Evolutionary conservation across 352 stramenopile species (phyloP), one percentile per base, ranked within the genome.

Genomic region (Pilasporangium apinafurcum): DNA sequence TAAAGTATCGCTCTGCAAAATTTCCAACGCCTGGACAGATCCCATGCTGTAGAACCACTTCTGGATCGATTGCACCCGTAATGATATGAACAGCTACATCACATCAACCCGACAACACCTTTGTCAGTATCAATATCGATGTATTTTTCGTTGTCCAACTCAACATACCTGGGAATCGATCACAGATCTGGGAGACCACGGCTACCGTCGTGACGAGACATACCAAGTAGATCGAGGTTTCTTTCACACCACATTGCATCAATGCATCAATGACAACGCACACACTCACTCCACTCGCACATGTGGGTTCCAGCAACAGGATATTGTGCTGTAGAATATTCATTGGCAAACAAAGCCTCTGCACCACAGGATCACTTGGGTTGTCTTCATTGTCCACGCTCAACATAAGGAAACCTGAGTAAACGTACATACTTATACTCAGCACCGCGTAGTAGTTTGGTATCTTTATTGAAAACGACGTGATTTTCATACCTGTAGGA

Each of bases 1-100:
- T 62, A 46, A 60, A 62, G 44, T 70, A 77, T 3, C 65, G 58
- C 43, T 77, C 61, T 20, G 50, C 38, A 40, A 73, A 77, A 43
- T 53, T 55, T 13, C 65, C 62, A 13, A 77, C 18, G 16, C 65
- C 59, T 1, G 58, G 58, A 25, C 32, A 43, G 20, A 69, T 64
- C 24, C 25, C 31, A 8, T 32, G 14, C n/a, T 35, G 39, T 14
- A 26, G 33, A n/a, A 32, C 52, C 24, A 56, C 33, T 18, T 75
- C 57, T 18, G 61, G 37, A 9, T 76, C 65, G 29, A 76, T 65
- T 5, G 56, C 56, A 0, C 35, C 61, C 1, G 48, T 51, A 12
- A 76, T 57, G 31, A 76, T 33, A 12, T 24, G 36, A 10, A 53
- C 45, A 9, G 8, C 32, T 37, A 9, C 32, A 37, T 10, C 22